A percentile compares a stretch with the other conserved stretches of the same genome.
Evolutionary conservation across 176 grass and related monocot genomes (phyloP).

Genomic region (Urochloa ruziziensis): DNA sequence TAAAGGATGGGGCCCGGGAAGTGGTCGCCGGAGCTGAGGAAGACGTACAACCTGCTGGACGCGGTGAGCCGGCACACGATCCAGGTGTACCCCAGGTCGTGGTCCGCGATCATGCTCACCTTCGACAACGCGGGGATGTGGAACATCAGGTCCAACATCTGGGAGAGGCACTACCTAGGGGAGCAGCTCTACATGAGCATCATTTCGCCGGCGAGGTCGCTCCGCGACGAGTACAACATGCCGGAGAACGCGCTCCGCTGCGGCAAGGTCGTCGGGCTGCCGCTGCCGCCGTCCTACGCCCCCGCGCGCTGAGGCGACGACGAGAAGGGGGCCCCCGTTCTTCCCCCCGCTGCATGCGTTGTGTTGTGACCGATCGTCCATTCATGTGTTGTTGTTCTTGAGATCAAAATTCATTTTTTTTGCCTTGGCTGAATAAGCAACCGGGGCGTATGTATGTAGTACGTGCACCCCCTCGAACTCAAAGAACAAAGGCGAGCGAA

Average conservation of each 20-base stretch:
- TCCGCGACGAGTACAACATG: conserved; percentile 74
- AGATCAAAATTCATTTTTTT: not conserved
- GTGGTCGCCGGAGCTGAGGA: conserved; percentile 45
- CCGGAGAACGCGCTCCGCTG: conserved; percentile 49
- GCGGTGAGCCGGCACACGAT: conserved; percentile 67
- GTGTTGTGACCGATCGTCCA: not conserved
- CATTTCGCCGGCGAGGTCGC: conserved; percentile 42
- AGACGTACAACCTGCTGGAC: conserved; percentile 65
- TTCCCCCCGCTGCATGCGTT: not conserved
- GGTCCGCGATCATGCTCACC: conserved; percentile 62
- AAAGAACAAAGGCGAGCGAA: not conserved
- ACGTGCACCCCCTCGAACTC: not conserved
- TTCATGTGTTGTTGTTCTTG: not conserved
- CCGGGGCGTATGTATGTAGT: not conserved
- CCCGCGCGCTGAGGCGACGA: not conserved
- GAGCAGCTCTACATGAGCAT: conserved; percentile 71
- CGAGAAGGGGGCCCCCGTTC: not conserved
- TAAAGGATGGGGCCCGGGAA: conserved; percentile 60
- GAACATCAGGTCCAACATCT: conserved; percentile 59
- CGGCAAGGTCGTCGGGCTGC: conserved; percentile 48
- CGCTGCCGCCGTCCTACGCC: conserved; percentile 49
- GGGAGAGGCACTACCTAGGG: conserved; percentile 64
- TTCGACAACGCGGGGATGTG: conserved; percentile 82
- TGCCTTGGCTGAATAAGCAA: conserved; percentile 7
- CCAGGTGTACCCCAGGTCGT: conserved; percentile 64